These are phyloP conservation scores for Scortechinia acanthostroma DNA, from an alignment of 2,329 filamentous ascomycete species.

Conservation along the genomic window DNA sequence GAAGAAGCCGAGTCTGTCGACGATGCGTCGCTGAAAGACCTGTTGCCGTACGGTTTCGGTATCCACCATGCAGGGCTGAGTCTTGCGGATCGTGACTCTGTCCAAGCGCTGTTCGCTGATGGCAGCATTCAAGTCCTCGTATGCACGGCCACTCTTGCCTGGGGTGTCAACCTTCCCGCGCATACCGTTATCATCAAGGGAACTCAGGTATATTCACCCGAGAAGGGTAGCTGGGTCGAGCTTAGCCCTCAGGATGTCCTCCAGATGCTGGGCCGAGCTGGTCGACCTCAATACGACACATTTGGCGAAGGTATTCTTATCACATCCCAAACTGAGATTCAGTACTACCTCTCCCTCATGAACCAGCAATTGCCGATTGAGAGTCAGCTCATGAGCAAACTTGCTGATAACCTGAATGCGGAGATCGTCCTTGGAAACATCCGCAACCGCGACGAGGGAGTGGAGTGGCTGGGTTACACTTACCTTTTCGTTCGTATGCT, in stretches of 20 bases:
- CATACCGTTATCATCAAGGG: conserved; percentile 99
- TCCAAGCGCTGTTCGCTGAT: conserved; percentile 88
- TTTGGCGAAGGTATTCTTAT: conserved; percentile 99
- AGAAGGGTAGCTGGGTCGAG: conserved; percentile 98
- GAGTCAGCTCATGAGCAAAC: conserved; percentile 84
- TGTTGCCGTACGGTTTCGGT: conserved; percentile 91
- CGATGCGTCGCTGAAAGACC: conserved; percentile 83
- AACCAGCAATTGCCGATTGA: conserved; percentile 98
- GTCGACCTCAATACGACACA: conserved; percentile 91
- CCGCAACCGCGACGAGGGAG: conserved; percentile 82
- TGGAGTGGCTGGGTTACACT: conserved; percentile 98
- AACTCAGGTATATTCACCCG: conserved; percentile 93
- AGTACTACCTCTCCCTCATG: conserved; percentile 91
- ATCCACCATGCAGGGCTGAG: conserved; percentile 98
- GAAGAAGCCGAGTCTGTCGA: neutral
- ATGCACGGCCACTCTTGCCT: conserved; percentile 94
- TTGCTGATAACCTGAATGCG: conserved; percentile 93
- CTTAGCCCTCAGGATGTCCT: conserved; percentile 93
- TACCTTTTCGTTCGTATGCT: conserved; percentile 98
- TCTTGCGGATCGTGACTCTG: conserved; percentile 85
- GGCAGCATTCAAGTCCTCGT: conserved; percentile 91
- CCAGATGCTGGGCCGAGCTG: conserved; percentile 96
- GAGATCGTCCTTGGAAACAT: conserved; percentile 93
- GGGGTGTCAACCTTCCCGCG: conserved; percentile 96
- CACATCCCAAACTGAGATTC: conserved; percentile 87